phyloP scores from a whole-genome alignment of 192 early-diverging fungal species.

The Polychytrium aggregatum region DNA sequence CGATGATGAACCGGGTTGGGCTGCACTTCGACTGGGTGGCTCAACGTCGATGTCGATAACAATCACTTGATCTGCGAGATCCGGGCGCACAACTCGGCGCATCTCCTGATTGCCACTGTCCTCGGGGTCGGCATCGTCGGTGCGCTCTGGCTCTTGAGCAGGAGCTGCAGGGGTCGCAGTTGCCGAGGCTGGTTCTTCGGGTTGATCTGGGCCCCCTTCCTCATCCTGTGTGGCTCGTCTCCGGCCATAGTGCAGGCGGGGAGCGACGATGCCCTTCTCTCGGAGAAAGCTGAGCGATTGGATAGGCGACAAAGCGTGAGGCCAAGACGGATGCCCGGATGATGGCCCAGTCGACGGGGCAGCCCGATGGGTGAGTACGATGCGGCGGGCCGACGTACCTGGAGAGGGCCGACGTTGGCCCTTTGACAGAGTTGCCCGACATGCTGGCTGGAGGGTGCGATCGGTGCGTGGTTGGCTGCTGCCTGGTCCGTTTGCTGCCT shows the following conservation, averaged over 20 bases:
- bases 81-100: background rate
- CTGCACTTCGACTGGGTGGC: background rate
- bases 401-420: slow-evolving; percentile 14
- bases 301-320: too few relatives aligned
- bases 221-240: slow-evolving; percentile 3
- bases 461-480: too few relatives aligned
- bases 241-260: too few relatives aligned
- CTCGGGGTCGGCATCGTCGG: too few relatives aligned
- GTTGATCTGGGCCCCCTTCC: background rate
- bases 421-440: slow-evolving; percentile 6
- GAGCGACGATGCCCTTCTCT: slow-evolving; percentile 15
- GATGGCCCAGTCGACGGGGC: background rate
- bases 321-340: too few relatives aligned
- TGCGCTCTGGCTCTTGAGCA: too few relatives aligned
- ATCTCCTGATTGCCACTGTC: too few relatives aligned
- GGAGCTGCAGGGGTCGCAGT: too few relatives aligned
- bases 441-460: too few relatives aligned
- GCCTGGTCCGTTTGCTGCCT: too few relatives aligned
- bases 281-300: slow-evolving; percentile 16
- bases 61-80: background rate
- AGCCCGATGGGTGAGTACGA: background rate
- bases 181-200: too few relatives aligned
- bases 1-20: background rate
- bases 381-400: background rate
- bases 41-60: background rate